phyloP scores from a whole-genome alignment of 2,329 filamentous ascomycete species.

The Laburnicola sp. region DNA sequence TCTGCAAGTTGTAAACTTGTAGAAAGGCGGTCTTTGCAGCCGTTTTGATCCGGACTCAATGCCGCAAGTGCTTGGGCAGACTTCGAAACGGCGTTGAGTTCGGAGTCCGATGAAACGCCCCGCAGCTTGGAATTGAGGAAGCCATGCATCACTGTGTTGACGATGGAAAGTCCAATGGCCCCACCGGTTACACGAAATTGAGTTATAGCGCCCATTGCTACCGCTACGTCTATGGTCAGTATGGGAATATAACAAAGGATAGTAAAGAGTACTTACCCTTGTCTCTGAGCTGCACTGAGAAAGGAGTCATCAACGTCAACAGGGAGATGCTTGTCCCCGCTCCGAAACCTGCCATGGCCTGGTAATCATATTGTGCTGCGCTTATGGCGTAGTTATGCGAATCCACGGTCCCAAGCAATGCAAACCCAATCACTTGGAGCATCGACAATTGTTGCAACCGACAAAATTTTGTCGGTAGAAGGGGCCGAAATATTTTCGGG shows the following conservation, averaged over 20 bases:
- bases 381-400: background rate
- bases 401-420: background rate
- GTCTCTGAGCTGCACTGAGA: background rate
- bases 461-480: too few relatives aligned
- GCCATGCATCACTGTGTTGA: background rate
- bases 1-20: background rate
- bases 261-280: background rate
- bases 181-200: background rate
- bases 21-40: too few relatives aligned
- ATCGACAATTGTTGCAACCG: too few relatives aligned
- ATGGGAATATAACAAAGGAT: background rate
- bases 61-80: too few relatives aligned
- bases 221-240: constrained; percentile 10
- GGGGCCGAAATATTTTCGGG: too few relatives aligned
- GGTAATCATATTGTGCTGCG: background rate
- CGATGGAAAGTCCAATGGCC: background rate
- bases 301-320: background rate
- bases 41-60: too few relatives aligned
- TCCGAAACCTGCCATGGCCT: background rate
- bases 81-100: too few relatives aligned
- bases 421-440: background rate
- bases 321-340: background rate
- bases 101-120: background rate
- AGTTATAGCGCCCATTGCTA: constrained; percentile 1
- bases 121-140: background rate